Conservation (phyloP, 2,329 filamentous ascomycete species). For the Aureobasidium melanogenum region DNA sequence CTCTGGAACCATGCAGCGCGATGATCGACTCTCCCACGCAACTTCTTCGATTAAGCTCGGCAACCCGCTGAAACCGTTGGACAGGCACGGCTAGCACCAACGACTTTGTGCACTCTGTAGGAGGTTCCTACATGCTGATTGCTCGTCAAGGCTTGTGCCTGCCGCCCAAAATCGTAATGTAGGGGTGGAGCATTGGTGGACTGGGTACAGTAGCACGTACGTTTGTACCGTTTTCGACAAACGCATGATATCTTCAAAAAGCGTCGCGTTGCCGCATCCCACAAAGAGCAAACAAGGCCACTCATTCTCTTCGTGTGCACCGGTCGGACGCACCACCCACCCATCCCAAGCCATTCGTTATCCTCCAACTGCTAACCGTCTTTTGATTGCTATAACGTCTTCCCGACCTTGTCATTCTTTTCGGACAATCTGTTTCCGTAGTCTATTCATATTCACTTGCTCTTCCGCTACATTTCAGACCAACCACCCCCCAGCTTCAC, state of each 20-base stretch:
- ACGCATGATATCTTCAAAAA: constrained; percentile 8
- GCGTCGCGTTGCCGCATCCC: constrained; percentile 1
- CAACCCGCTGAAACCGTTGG: background rate
- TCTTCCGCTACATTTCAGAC: background rate
- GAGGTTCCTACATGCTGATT: constrained; percentile 5
- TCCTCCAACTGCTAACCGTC: constrained; percentile 9
- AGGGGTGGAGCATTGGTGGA: background rate
- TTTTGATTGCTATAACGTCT: constrained; percentile 9
- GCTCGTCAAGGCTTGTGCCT: background rate
- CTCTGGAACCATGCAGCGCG: background rate
- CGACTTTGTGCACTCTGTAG: constrained; percentile 5
- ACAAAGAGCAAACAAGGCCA: background rate
- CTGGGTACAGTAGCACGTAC: background rate
- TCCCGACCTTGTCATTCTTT: constrained; percentile 8
- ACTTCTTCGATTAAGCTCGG: background rate
- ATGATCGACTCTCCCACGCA: constrained; percentile 9
- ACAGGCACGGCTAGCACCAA: background rate
- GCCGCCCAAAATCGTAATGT: background rate
- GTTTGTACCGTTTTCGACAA: constrained; percentile 10
- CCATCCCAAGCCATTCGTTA: background rate
- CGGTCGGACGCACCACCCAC: background rate
- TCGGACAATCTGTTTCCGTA: background rate
- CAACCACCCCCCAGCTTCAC: background rate
- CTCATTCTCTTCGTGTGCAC: constrained; percentile 1
- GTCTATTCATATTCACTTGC: constrained; percentile 2